Percentiles rank a stretch among this genome's conserved stretches.
These are phyloP conservation scores for Lagenaria siceraria DNA, from an alignment of 306 rosid genomes.

Conservation along the genomic window DNA sequence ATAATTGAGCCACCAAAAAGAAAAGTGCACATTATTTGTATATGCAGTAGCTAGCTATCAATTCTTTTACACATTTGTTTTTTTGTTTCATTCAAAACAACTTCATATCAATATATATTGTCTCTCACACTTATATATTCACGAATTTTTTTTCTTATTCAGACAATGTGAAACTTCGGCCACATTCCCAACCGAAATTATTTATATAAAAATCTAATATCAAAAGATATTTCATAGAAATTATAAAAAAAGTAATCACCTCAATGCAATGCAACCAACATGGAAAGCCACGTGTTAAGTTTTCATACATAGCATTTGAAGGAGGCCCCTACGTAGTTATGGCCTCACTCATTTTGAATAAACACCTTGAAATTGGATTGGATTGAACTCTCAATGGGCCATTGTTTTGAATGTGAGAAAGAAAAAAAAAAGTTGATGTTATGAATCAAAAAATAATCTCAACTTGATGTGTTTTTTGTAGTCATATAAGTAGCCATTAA, in stretches of 20 bases:
- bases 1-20: too few species aligned
- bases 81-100: too few species aligned
- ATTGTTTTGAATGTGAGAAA: neutral
- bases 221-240: neutral
- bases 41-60: too few species aligned
- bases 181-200: neutral
- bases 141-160: too few species aligned
- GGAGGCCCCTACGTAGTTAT: neutral
- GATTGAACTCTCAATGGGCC: neutral
- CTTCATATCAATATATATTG: too few species aligned
- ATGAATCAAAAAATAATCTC: neutral
- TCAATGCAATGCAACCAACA: neutral
- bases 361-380: neutral
- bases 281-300: neutral
- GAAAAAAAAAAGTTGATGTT: neutral
- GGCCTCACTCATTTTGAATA: neutral
- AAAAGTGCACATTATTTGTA: too few species aligned
- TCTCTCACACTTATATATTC: too few species aligned
- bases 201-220: neutral
- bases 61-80: too few species aligned
- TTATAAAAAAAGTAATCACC: neutral
- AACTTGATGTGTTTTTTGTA: neutral
- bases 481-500: neutral
- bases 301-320: neutral
- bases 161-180: too few species aligned